Evolutionary conservation across 2,329 filamentous ascomycete species (phyloP).

Genomic region (Trichoderma koningii): DNA sequence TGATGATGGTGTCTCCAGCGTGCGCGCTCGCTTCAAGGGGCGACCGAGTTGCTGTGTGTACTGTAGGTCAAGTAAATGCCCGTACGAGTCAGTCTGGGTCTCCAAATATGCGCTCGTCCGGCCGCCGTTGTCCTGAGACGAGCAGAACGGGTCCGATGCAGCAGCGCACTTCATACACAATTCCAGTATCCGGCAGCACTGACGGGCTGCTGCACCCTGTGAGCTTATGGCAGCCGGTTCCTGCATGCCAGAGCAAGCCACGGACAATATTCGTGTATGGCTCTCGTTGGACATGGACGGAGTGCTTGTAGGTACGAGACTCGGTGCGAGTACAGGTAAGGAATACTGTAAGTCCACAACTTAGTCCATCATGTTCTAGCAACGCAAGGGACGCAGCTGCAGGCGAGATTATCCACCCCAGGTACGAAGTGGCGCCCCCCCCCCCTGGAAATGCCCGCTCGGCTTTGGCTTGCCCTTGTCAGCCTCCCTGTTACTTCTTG

Average conservation of each 20-base stretch:
- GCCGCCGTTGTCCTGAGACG: not conserved
- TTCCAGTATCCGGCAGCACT: not conserved
- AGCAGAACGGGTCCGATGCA: not conserved
- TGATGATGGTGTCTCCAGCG: not conserved
- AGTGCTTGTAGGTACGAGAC: not conserved
- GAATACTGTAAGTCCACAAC: too few species aligned
- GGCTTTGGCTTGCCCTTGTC: not conserved
- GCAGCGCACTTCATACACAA: not conserved
- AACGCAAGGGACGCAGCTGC: slow-evolving; percentile 12
- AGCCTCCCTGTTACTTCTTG: not conserved
- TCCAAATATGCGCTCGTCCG: not conserved
- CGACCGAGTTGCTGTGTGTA: not conserved
- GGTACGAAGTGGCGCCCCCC: slow-evolving; percentile 17
- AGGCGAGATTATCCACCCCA: slow-evolving; percentile 25
- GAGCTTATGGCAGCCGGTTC: not conserved
- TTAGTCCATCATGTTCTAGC: not conserved
- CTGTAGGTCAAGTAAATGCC: too few species aligned
- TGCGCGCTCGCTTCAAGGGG: slow-evolving; percentile 3
- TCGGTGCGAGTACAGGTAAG: not conserved
- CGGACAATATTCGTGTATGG: not conserved
- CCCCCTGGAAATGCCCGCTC: slow-evolving; percentile 9
- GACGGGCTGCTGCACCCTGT: slow-evolving; percentile 6
- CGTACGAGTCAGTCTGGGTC: not conserved
- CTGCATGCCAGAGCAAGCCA: not conserved
- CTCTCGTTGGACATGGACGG: not conserved